Percentiles rank a stretch among this genome's conserved stretches.
phyloP scores from a whole-genome alignment of 2,329 filamentous ascomycete genomes.

The Purpureocillium takamizusanense region DNA sequence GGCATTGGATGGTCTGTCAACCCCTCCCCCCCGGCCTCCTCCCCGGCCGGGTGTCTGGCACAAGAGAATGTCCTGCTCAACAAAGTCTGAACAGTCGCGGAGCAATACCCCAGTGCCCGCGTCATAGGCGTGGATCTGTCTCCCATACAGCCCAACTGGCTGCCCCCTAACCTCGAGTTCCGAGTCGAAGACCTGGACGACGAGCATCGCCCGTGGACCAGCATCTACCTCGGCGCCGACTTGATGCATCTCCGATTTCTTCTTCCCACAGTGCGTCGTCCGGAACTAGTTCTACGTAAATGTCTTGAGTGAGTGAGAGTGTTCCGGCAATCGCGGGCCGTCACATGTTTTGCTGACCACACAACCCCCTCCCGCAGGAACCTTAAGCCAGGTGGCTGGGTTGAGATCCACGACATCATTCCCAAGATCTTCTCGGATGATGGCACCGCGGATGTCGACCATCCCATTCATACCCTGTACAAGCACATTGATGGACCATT shows the following conservation, averaged over 20 bases:
- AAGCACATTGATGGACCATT: constrained; percentile 21
- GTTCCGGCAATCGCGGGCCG: no score
- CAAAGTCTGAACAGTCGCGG: constrained; percentile 27
- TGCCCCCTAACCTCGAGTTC: constrained; percentile 50
- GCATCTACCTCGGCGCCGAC: constrained; percentile 32
- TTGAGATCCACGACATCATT: constrained; percentile 27
- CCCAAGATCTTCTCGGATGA: constrained; percentile 23
- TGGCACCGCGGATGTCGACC: constrained; percentile 14
- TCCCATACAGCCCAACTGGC: constrained; percentile 33
- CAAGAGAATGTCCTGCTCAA: no score
- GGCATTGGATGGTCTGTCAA: constrained; percentile 41
- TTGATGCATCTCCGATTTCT: constrained; percentile 45
- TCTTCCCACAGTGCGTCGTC: constrained; percentile 40
- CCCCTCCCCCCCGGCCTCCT: no score
- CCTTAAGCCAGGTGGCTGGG: constrained; percentile 28
- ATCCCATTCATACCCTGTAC: constrained; percentile 24
- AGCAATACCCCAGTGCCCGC: constrained; percentile 32
- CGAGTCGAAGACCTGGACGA: constrained; percentile 28
- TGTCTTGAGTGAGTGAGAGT: constrained; percentile 33
- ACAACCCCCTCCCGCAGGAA: constrained; percentile 16
- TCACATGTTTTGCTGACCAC: no score
- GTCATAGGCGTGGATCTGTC: constrained; percentile 37
- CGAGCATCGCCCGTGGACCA: constrained; percentile 23
- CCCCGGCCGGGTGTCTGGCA: no score
- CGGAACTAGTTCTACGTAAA: constrained; percentile 36